Evolutionary conservation across 2,329 filamentous ascomycete genomes (phyloP).

Genomic region (Diaporthe destruens): DNA sequence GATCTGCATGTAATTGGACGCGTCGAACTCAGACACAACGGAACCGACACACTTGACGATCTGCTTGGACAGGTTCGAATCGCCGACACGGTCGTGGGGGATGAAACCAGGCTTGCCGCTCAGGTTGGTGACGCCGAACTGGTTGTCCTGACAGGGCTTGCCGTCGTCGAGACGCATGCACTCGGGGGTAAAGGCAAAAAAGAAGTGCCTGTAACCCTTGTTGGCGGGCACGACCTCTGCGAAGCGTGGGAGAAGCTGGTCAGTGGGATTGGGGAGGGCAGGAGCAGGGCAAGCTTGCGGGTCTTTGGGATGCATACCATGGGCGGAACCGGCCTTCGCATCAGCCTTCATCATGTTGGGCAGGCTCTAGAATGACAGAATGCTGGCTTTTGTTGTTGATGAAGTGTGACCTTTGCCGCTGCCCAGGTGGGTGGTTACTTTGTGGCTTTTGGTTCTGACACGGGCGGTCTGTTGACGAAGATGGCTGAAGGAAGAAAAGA

Average conservation of each 20-base stretch:
- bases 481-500: neutral
- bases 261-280: neutral
- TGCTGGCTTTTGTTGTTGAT: neutral
- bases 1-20: neutral
- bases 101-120: conserved; percentile 3
- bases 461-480: neutral
- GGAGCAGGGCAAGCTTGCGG: neutral
- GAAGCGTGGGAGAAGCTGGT: neutral
- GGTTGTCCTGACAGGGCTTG: conserved; percentile 4
- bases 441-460: no score
- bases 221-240: conserved; percentile 14
- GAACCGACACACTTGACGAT: neutral
- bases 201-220: neutral
- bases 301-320: neutral
- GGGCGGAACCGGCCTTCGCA: neutral
- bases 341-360: neutral
- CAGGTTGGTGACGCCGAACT: conserved; percentile 32
- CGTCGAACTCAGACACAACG: neutral
- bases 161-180: conserved; percentile 15
- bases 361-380: neutral
- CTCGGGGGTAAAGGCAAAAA: conserved; percentile 33
- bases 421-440: neutral
- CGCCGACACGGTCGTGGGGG: neutral
- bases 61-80: conserved; percentile 6
- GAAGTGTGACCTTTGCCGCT: neutral